phyloP scores from a whole-genome alignment of 805 yeast species.

The Starmera caribaea region DNA sequence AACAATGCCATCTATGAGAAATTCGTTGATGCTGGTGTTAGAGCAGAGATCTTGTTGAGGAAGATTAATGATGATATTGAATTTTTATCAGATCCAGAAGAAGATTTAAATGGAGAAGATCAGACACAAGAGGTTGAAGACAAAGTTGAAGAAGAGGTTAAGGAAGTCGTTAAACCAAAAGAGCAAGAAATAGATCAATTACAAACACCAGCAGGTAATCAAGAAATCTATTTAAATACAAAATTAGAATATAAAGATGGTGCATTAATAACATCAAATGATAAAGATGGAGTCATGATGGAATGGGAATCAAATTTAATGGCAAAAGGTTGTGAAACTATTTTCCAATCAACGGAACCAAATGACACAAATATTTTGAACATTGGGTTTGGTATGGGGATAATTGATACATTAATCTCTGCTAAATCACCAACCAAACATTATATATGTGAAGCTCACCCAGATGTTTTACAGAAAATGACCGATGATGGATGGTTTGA shows the following conservation, averaged over 20 bases:
- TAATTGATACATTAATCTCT: slow-evolving; percentile 75
- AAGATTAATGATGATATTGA: slow-evolving; percentile 63
- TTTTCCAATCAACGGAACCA: slow-evolving; percentile 39
- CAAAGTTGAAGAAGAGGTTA: slow-evolving; percentile 10
- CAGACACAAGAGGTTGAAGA: slow-evolving; percentile 11
- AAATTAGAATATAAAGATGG: slow-evolving; percentile 58
- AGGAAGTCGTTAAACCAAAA: slow-evolving; percentile 8
- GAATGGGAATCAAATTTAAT: slow-evolving; percentile 85
- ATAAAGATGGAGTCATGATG: slow-evolving; percentile 94
- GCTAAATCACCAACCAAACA: slow-evolving; percentile 50
- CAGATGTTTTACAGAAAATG: slow-evolving; percentile 71
- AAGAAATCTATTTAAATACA: slow-evolving; percentile 52
- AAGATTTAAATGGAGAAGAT: slow-evolving; percentile 11
- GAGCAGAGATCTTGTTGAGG: slow-evolving; percentile 77
- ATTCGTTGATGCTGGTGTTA: slow-evolving; percentile 76
- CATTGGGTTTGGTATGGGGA: slow-evolving; percentile 97
- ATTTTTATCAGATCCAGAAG: slow-evolving; percentile 36
- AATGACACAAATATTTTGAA: slow-evolving; percentile 46
- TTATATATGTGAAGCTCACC: slow-evolving; percentile 91
- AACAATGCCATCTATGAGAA: slow-evolving; percentile 33
- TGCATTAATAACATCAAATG: slow-evolving; percentile 61
- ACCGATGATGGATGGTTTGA: slow-evolving; percentile 75
- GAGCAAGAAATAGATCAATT: slow-evolving; percentile 10
- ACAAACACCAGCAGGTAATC: slow-evolving; percentile 49
- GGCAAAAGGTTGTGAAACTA: slow-evolving; percentile 68